Evolutionary conservation across 352 stramenopile species (phyloP), one percentile per base, ranked within the genome.

Genomic region (Saprolegnia parasitica): DNA sequence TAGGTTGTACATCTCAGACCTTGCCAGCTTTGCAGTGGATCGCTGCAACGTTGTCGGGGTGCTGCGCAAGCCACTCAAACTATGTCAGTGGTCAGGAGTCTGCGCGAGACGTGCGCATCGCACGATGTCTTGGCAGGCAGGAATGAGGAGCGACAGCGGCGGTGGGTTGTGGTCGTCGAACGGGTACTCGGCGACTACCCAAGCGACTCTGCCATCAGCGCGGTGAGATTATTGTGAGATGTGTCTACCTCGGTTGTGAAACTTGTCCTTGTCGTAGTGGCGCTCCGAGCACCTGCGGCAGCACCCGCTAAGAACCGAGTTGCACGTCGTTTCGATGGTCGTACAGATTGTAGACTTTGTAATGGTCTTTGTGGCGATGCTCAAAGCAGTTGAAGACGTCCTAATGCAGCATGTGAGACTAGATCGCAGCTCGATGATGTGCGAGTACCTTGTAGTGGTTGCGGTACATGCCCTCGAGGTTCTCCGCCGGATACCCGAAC

Each of bases 1-100:
- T 5, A 56, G 16, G 35, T 40, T 21, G 21, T n/a, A 46, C 40
- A 5, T 35, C 29, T 35, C 62, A 21, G 47, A 68, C 62, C 39
- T 91, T 91, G 39, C 89, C 89, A 40, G 89, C 90, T 73, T 97
- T 97, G 77, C 90, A 97, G 68, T 97, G 90, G 63, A 97, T 85
- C 23, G 85, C 88, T 0, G 81, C 86, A n/a, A 96, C 78, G 70
- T 96, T 91, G 15, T 87, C 74, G 1, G 80, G 74, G 71, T 95
- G 66, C 2, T 70, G 56, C 18, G 74, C 40, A 11, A 93, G 64
- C 81, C 82, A 93, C 45, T 86, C 77, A 58, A 58, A 63, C 67
- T 57, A 64, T 6, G 8, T 54, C 8, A n/a, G 35, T 32, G 16
- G n/a, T 35, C 11, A n/a, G 35, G 13, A 37, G 13, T 26, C 20